Evolutionary conservation across 169 alveolate genomes (phyloP).

Genomic region (Plasmodium reichenowi): DNA sequence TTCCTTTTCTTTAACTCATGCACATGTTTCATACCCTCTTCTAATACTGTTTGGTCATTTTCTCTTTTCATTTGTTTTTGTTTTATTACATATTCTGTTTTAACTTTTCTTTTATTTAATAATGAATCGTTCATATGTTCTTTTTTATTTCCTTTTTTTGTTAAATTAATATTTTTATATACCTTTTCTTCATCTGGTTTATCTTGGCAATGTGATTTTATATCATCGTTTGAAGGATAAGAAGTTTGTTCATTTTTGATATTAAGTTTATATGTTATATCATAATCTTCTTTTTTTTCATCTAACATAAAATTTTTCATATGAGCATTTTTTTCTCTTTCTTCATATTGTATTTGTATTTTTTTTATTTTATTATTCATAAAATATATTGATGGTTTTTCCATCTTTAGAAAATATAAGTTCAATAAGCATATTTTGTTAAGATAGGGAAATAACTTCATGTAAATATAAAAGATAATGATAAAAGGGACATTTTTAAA

Average conservation of each 20-base stretch:
- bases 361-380: constrained; percentile 24
- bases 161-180: no score
- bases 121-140: no score
- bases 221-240: no score
- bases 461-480: neutral
- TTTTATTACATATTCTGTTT: no score
- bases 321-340: neutral
- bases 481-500: neutral
- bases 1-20: neutral
- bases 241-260: no score
- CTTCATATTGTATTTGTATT: constrained; percentile 38
- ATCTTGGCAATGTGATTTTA: no score
- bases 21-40: no score
- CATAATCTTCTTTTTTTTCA: neutral
- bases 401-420: constrained; percentile 40
- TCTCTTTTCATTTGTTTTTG: no score
- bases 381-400: constrained; percentile 41
- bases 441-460: constrained; percentile 14
- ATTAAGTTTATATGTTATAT: neutral
- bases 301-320: neutral
- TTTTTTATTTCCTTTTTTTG: no score
- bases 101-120: no score
- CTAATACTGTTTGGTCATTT: no score
- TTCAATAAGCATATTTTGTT: constrained; percentile 27
- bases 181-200: no score